These are phyloP conservation scores for Mortierella sp. DNA, from an alignment of 371 early-diverging fungal species.

Conservation along the genomic window DNA sequence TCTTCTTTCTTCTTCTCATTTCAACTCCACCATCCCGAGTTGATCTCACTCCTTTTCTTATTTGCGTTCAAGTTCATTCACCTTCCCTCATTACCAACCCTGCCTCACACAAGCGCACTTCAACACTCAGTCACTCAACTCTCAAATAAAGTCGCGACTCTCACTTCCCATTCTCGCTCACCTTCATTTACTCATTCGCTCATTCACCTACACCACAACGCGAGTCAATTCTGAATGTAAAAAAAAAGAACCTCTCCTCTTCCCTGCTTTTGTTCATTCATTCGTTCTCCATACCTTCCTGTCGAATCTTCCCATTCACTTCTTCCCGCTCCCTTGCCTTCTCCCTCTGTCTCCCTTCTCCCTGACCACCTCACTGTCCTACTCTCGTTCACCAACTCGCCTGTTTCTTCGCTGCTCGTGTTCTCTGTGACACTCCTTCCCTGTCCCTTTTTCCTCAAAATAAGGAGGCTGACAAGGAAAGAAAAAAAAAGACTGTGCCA, in stretches of 20 bases:
- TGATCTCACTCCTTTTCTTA: neutral
- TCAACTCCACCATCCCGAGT: neutral
- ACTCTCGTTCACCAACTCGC: too few species aligned
- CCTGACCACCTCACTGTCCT: neutral
- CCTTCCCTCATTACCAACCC: neutral
- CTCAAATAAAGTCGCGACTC: neutral
- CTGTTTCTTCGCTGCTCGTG: neutral
- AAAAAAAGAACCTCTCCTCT: neutral
- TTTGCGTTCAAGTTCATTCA: neutral
- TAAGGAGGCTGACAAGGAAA: neutral
- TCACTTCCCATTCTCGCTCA: neutral
- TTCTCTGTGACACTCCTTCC: neutral
- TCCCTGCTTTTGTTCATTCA: neutral
- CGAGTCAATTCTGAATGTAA: neutral
- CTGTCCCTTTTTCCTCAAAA: neutral
- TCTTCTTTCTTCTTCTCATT: neutral
- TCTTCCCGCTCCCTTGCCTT: neutral
- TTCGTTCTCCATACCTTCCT: neutral
- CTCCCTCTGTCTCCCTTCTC: neutral
- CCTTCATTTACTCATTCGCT: neutral
- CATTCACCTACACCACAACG: neutral
- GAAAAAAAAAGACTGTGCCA: conserved; percentile 1
- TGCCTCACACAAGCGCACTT: neutral
- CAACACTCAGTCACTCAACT: neutral
- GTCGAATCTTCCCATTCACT: neutral